Evolutionary conservation across 192 early-diverging fungal genomes (phyloP), one percentile per base, ranked within the genome.

Genomic region (Jimgerdemannia flammicorona): DNA sequence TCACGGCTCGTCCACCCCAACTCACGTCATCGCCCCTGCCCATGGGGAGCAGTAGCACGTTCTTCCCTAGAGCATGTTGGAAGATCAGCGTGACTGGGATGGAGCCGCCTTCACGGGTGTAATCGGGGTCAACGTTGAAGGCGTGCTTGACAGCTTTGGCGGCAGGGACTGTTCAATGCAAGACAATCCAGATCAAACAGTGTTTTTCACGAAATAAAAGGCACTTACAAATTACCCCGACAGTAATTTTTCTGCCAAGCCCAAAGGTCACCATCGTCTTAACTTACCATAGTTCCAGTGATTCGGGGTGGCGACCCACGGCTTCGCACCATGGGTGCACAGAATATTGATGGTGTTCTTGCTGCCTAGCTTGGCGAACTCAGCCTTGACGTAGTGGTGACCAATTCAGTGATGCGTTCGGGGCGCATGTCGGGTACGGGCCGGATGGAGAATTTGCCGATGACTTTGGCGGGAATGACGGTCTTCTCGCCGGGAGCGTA

Each of bases 361-460:
- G 89, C 86, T 91, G 44, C 87, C 87, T 43, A 99, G 86, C 88
- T 97, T 95, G 74, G 84, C 89, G 87, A 97, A 98, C 84, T 97
- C 96, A n/a, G 77, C 85, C 0, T 90, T 81, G 65, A 97, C 78
- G 78, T 93, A 92, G 73, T 90, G 83, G 84, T 86, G 11, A 98
- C 96, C 20, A 91, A 80, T 75, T 88, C 82, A 70, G 90, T 87
- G 66, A 99, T 90, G 74, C 88, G 83, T 70, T 91, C 90, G 43
- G 93, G 94, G n/a, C 93, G 88, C 91, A 96, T 95, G 86, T 96
- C 91, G 75, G 97, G 94, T 59, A 98, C 97, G 3, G 90, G 92
- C 80, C 97, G 95, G 84, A 99, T 95, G 44, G 96, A 97, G 89
- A 99, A 99, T 90, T 99, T 99, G 77, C 97, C 97, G 74, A 90